phyloP scores from a whole-genome alignment of 2,329 filamentous ascomycete genomes.

The Penicillium sp. region DNA sequence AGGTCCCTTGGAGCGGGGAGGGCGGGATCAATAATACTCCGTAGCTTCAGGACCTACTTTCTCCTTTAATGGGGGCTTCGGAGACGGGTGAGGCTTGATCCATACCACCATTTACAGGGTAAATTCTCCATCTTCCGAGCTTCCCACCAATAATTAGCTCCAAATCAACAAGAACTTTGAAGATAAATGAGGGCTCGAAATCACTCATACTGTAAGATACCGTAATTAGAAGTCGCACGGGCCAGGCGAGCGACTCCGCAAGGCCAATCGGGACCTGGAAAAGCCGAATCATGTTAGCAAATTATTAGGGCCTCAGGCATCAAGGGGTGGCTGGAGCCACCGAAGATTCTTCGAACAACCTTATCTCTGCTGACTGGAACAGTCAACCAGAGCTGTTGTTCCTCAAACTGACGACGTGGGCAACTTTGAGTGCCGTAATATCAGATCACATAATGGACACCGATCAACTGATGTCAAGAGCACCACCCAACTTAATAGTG shows the following conservation, averaged over 20 bases:
- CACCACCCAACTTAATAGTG: not conserved
- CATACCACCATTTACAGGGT: not conserved
- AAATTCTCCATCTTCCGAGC: not conserved
- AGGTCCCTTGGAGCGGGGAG: not conserved
- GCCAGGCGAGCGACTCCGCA: not conserved
- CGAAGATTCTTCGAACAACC: not conserved
- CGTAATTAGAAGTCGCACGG: not conserved
- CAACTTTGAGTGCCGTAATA: not conserved
- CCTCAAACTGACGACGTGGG: not conserved
- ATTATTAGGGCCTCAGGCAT: slow-evolving; percentile 3
- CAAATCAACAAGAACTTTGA: not conserved
- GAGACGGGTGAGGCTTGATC: not conserved
- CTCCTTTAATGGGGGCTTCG: not conserved
- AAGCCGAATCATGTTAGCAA: slow-evolving; percentile 14
- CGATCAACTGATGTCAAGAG: not conserved
- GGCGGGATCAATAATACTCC: slow-evolving; percentile 2
- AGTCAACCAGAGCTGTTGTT: not conserved
- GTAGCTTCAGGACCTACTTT: slow-evolving; percentile 1
- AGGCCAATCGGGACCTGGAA: slow-evolving; percentile 4
- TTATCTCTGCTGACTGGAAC: not conserved
- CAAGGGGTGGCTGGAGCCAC: not conserved
- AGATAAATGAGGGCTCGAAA: not conserved
- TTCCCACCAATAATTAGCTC: not conserved
- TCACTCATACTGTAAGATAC: not conserved
- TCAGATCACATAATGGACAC: not conserved